Evolutionary conservation across 2,329 filamentous ascomycete species (phyloP), one percentile per base, ranked within the genome.

Genomic region (Aspergillus ochraceoroseus): DNA sequence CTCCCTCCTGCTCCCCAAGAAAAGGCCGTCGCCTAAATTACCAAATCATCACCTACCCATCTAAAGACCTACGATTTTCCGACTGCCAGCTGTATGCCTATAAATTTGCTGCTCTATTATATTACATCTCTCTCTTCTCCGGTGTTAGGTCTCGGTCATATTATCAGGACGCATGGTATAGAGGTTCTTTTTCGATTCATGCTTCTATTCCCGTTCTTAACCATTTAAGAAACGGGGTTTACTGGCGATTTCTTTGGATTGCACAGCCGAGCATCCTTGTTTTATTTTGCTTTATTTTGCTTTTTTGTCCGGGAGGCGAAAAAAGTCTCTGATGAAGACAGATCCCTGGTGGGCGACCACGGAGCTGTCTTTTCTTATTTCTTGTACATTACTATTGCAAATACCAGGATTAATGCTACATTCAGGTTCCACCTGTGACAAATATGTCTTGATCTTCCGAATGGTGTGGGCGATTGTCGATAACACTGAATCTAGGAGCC

Each of bases 101-200:
- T 46, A 39, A 43, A 43, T 33, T 36, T 43, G 22, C 30, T 44
- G 39, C 33, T 38, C 49, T 48, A 53, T 48, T 53, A 51, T 49
- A 48, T 52, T 50, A 53, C n/a, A n/a, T n/a, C n/a, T 54, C 48
- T 64, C 58, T 63, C 55, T 64, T 63, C 61, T 62, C 56, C 50
- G 63, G 62, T 63, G 61, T 65, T 63, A 47, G 59, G 57, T 56
- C 48, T 53, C 52, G 55, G 49, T 58, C 49, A 53, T 58, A 43
- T 56, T 56, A 55, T 42, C 43, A 52, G 53, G 57, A 53, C 51
- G 56, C 59, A 61, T 59, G 51, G 54, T 58, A 63, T 63, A 62
- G 59, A 63, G 54, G 51, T 57, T 51, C 41, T 41, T 42, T 39
- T 52, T 49, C 41, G 34, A 30, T 44, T 51, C 51, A 43, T 51